These are phyloP conservation scores for Crithidia mellificae DNA, from an alignment of 208 protist species.

Conservation along the genomic window DNA sequence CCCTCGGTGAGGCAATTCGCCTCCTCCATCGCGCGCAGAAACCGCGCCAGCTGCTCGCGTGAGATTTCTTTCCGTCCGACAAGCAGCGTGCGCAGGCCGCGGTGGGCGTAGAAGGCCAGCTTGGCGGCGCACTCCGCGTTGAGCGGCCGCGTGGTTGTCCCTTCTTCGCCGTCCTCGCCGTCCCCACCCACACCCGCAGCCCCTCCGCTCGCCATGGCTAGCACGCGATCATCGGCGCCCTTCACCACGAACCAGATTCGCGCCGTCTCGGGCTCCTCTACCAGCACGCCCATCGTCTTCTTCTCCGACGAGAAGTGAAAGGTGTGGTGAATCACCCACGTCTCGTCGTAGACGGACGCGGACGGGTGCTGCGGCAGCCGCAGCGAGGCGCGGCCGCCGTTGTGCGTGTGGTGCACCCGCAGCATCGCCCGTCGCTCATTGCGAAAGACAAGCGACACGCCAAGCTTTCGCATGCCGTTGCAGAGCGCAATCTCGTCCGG, in stretches of 20 bases:
- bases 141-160: too few species aligned
- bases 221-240: conserved; percentile 88
- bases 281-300: conserved; percentile 88
- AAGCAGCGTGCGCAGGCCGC: conserved; percentile 79
- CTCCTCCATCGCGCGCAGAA: conserved; percentile 32
- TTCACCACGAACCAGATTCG: conserved; percentile 75
- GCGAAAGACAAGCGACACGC: conserved; percentile 52
- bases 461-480: conserved; percentile 57
- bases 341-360: conserved; percentile 11
- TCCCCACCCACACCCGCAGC: not conserved
- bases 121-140: conserved; percentile 32
- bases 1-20: conserved; percentile 42
- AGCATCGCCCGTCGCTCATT: conserved; percentile 33
- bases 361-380: not conserved
- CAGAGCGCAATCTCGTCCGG: conserved; percentile 96
- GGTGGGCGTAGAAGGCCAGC: conserved; percentile 56
- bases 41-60: conserved; percentile 39
- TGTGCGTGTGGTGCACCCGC: conserved; percentile 5
- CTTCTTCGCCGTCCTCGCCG: too few species aligned
- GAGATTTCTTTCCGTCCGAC: conserved; percentile 66
- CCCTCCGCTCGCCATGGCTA: conserved; percentile 38
- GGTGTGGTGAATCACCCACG: conserved; percentile 75
- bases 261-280: conserved; percentile 44
- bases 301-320: conserved; percentile 88
- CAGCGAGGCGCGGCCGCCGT: not conserved